Base-by-base conservation (phyloP, 345 rosid species). In the Acer saccharum region DNA sequence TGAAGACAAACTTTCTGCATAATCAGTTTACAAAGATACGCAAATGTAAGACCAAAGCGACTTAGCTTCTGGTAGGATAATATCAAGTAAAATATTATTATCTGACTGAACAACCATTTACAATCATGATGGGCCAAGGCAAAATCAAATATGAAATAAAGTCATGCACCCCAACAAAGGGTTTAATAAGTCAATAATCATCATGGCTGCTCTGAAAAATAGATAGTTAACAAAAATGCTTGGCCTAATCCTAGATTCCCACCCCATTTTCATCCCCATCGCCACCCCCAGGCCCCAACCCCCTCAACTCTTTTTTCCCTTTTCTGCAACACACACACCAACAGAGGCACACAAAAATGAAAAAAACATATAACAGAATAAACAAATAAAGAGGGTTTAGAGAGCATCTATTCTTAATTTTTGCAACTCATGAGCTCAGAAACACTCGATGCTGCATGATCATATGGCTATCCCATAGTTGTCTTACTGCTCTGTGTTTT, bases 1-100 rank as follows among this genome's bases (percentile, higher is more conserved):
- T 82, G 83, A 44, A 32, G 78, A 52, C 65, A 27, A 83, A 73
- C 85, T 81, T 82, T 86, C 98, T 90, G 90, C 80, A 77, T 13
- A 83, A 72, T 54, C 66, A 81, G 68, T 74, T 60, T 58, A 60
- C 52, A 32, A 65, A 79, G 68, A 20, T 39, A 43, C 23, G 58
- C 58, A 54, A 66, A 60, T 3, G 43, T 41, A 13, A 78, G 35
- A 71, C 29, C 71, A 77, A 69, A 55, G 27, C 17, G 6, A 29
- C 54, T 12, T 12, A 71, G 48, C 50, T 76, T 65, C 52, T 7
- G 27, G 27, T 27, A 20, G 69, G 3, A 61, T 74, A 74, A 68
- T 74, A 74, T 69, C 9, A 41, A 70, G 62, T 50, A 29, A 46
- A 72, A 70, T 60, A 41, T 7, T 21, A 67, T 62, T 62, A 32